Evolutionary conservation across 2,329 filamentous ascomycete species (phyloP), one percentile per base, ranked within the genome.

Genomic region (Pseudocercospora ulei): DNA sequence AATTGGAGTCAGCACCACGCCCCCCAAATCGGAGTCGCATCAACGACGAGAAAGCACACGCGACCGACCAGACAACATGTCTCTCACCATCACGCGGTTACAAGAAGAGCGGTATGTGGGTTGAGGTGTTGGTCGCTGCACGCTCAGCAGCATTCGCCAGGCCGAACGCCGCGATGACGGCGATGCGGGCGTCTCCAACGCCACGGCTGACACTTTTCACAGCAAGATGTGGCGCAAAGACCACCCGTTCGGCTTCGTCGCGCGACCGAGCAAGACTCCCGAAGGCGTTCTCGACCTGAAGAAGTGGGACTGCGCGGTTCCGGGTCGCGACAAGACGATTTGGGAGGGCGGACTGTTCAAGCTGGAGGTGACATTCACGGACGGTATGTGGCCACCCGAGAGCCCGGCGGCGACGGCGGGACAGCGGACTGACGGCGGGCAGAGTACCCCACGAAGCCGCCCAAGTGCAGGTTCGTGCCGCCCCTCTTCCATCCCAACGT

Each of bases 271-370:
- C 47, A 82, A 88, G 53, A 87, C 77, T 47, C 63, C 78, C 11
- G 73, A 84, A 51, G 87, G 86, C 39, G 76, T 85, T 1, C 73
- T 96, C 36, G 90, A 98, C 58, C 71, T 98, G 48, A 94, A 95
- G 72, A 75, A 78, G 49, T 98, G 90, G 90, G 87, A 96, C 55
- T 96, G 90, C 57, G 87, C 87, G 27, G 82, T 98, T 27, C 90
- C 90, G 3, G 90, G 92, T 56, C 95, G 94, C 61, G 80, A 93
- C 44, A 90, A 92, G 69, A 98, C 92, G 0, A 78, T 96, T 13
- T 98, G 90, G 90, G 87, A 93, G 57, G 87, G 87, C n/a, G 90
- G 90, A 1, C 67, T 95, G 7, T 96, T 96, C 69, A 98, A 96
- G 69, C 69, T 98, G 43, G 85, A 82, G 41, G 81, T 98, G 55